Evolutionary conservation across 257 asterid species (phyloP), one percentile per base, ranked within the genome.

Genomic region (Cordia subcordata): DNA sequence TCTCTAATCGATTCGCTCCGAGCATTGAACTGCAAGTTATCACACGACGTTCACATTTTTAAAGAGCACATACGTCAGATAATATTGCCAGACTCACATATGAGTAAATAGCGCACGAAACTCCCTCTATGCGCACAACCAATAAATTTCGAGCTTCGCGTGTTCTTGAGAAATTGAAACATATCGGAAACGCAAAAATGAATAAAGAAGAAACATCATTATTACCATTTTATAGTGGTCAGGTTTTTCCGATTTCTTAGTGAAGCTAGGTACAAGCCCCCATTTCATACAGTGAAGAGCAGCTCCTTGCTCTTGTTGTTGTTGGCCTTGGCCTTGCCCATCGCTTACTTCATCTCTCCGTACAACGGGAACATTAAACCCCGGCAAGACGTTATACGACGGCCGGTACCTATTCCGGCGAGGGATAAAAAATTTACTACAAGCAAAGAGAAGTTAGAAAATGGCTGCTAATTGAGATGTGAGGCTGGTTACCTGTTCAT

Each of bases 261-360:
- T 82, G 71, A 91, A 91, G 68, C 92, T 81, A 18, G 98, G 98
- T 69, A 91, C 64, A 52, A 91, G 84, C 15, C 98, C 98, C 98
- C 98, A 91, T 54, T 88, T 91, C 96, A 91, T 91, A 62, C 87
- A 88, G 67, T 91, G 96, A 71, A 79, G 69, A 54, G 81, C 94
- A 59, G 72, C 85, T 49, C 75, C 75, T 32, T 63, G 62, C 15
- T 64, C 68, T 8, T 20, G 46, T 10, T n/a, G n/a, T n/a, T 51
- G 55, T 49, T 57, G 65, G 13, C 33, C 60, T 39, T 40, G 35
- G n/a, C 53, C 63, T 20, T 52, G 13, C 3, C 86, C 86, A 57
- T 62, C 73, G 18, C 68, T 33, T 13, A 61, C 84, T 11, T 80
- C 82, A 57, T 80, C 96, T 60, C 78, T 75, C 65, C 89, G 78